Evolutionary conservation across 148 eudicot genomes (phyloP), one percentile per base, ranked within the genome.

Genomic region (Heliosperma pusillum): DNA sequence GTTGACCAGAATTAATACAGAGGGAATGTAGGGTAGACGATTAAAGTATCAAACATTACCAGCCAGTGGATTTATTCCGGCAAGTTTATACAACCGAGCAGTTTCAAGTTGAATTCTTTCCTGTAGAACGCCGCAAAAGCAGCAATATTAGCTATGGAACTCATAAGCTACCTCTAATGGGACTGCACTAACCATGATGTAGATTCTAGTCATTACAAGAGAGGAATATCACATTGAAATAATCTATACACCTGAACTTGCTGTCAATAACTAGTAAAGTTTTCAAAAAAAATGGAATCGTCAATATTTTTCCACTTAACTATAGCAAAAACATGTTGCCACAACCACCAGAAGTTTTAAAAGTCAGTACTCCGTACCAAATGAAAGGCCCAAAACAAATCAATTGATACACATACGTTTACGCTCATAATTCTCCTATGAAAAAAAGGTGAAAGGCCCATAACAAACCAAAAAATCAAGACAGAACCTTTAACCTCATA

Each of bases 51-150:
- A 26, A 68, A 60, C 4, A 24, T 71, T 84, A 94, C 98, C 98
- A 77, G 98, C 98, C 61, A 94, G 71, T 60, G 98, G 98, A 79
- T 94, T 94, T 70, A 94, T 88, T 67, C 93, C 96, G 61, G 97
- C 98, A 52, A 91, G 81, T 81, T 91, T 94, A 81, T 94, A 91
- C 69, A 91, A 77, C 24, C 98, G 93, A 56, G 96, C 98, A 30
- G 93, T 91, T 85, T 94, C 98, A 66, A 87, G 87, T 85, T 94
- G 98, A 74, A 88, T 86, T 76, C 79, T 89, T 86, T 94, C 98
- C 98, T 94, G 86, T 78, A 91, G 66, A 50, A 82, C 73, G 40
- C 27, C 44, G 71, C 42, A 80, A 24, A 61, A 71, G 76, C 63
- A 77, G 47, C 30, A 55, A 4, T 24, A 61, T 61, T 16, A 79